Conservation (phyloP, 257 asterid genomes). For the Mitragyna speciosa region DNA sequence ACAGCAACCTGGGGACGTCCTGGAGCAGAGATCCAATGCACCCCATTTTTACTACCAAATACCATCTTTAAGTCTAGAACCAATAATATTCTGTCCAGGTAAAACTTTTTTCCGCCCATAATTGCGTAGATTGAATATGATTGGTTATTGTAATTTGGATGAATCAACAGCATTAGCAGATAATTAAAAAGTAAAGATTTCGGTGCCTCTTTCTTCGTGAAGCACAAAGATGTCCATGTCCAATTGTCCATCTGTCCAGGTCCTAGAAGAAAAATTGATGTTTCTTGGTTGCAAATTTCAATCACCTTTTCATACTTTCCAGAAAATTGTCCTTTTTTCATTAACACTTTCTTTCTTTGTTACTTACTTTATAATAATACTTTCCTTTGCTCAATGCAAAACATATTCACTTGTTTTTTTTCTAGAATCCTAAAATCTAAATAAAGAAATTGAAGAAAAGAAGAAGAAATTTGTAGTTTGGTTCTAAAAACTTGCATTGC, state of each 20-base stretch:
- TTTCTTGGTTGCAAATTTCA: conserved; percentile 30
- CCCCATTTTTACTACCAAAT: too few species aligned
- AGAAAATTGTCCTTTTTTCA: conserved; percentile 7
- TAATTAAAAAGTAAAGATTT: conserved; percentile 29
- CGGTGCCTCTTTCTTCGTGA: conserved; percentile 87
- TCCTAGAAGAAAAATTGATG: conserved; percentile 23
- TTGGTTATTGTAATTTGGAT: not conserved
- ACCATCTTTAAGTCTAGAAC: not conserved
- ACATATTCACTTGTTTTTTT: not conserved
- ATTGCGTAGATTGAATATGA: not conserved
- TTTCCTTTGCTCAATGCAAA: conserved; percentile 21
- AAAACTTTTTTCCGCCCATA: not conserved
- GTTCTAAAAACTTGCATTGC: conserved; percentile 9
- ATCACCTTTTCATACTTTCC: conserved; percentile 30
- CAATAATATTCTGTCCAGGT: not conserved
- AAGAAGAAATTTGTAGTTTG: not conserved
- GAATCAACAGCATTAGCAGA: not conserved
- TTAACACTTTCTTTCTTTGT: conserved; percentile 26
- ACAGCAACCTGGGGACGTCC: conserved; percentile 13
- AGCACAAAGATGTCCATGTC: conserved; percentile 48
- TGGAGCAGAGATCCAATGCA: not conserved
- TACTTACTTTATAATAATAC: conserved; percentile 20
- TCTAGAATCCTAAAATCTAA: not conserved
- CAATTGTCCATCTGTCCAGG: not conserved
- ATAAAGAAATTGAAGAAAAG: not conserved